These are phyloP conservation scores for Neonectria sp. DNA, from an alignment of 2,329 filamentous ascomycete species.

Conservation along the genomic window DNA sequence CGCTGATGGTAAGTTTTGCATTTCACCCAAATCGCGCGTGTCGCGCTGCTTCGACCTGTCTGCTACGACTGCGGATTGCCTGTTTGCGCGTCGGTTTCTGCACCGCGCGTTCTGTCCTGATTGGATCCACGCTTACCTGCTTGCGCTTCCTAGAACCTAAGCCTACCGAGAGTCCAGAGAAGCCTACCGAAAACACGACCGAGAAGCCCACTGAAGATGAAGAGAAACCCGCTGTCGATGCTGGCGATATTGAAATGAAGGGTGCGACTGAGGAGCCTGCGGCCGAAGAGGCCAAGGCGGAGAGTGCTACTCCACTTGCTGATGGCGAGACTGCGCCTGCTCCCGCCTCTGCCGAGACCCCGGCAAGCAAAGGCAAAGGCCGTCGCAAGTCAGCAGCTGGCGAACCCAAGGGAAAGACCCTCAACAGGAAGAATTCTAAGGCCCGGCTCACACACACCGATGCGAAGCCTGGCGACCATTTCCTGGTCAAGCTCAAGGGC, in stretches of 20 bases:
- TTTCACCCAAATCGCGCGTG: conserved; percentile 18
- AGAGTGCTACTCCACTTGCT: conserved; percentile 42
- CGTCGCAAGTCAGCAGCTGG: conserved; percentile 83
- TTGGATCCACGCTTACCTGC: conserved; percentile 48
- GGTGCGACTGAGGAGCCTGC: conserved; percentile 52
- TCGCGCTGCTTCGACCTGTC: conserved; percentile 7
- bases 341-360: conserved; percentile 47
- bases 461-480: conserved; percentile 92
- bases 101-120: conserved; percentile 41
- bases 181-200: conserved; percentile 49
- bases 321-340: conserved; percentile 47
- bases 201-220: conserved; percentile 47
- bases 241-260: conserved; percentile 69
- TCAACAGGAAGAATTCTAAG: conserved; percentile 88
- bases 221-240: conserved; percentile 47
- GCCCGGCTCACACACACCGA: conserved; percentile 80
- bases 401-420: conserved; percentile 81
- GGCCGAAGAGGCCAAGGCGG: conserved; percentile 49
- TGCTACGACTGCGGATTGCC: conserved; percentile 6
- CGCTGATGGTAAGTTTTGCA: conserved; percentile 50
- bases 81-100: conserved; percentile 33
- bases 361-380: conserved; percentile 61
- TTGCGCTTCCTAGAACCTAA: conserved; percentile 47
- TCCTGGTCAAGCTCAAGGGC: conserved; percentile 93
- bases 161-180: conserved; percentile 48